Evolutionary conservation across 495 filamentous ascomycete species (phyloP), one percentile per base, ranked within the genome.

Genomic region (Penicillium turbatum): DNA sequence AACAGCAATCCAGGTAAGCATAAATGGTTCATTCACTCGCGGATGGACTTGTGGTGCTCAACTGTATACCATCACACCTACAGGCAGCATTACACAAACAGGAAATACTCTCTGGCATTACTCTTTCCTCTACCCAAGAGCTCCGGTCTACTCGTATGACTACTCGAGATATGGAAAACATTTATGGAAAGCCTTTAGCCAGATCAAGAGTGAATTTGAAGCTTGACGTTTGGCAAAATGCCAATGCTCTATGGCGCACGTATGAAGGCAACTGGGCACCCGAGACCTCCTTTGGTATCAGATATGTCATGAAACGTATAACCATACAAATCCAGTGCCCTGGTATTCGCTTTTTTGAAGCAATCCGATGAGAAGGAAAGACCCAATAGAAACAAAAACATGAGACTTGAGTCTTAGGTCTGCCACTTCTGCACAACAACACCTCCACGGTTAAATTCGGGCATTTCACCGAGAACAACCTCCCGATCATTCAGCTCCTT

Each of bases 361-460:
- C 36, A 46, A 21, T 31, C 40, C 34, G 3, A 43, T 31, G 30
- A 27, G 10, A 40, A 58, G 10, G 17, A 29, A 38, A 30, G 29
- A 50, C 31, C 49, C 52, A 30, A 37, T 35, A 30, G 6, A 46
- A 26, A 34, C 19, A 6, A 16, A 15, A 16, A 29, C 4, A 38
- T 34, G 11, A 12, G 30, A 17, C 17, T 4, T 30, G 19, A 11
- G 12, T 2, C 38, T 62, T 56, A 75, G 15, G 32, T 13, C 89
- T 60, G 72, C 89, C 89, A 95, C 73, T 95, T 95, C 65, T 96
- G 91, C 48, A 97, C 88, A 31, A 92, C 85, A 5, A 87, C 89
- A 21, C 91, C 91, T 36, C 84, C 84, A 13, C 84, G 73, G 69
- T 90, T 95, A 72, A 95, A 92, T 49, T 95, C 91, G 0, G 83